phyloP scores from a whole-genome alignment of 345 rosid species.

The Eutrema heterophyllum region DNA sequence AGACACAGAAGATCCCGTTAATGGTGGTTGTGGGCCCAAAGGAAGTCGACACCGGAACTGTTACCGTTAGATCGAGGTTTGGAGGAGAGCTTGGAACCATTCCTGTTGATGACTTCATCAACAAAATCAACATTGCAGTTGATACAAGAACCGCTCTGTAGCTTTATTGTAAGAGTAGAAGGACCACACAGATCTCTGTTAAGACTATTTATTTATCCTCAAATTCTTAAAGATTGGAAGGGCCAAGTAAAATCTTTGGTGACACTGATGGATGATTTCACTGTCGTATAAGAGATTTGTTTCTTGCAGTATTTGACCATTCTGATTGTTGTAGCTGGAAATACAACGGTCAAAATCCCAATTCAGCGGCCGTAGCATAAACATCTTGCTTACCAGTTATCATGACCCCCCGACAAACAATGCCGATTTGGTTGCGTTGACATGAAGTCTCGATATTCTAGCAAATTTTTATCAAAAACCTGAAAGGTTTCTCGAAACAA shows the following conservation, averaged over 20 bases:
- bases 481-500: no score
- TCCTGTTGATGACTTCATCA: conserved; percentile 55
- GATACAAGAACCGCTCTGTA: conserved; percentile 49
- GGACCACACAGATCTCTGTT: conserved; percentile 12
- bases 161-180: conserved; percentile 15
- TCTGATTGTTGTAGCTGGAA: neutral
- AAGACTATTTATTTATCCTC: neutral
- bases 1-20: conserved; percentile 84
- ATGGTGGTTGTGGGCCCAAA: conserved; percentile 94
- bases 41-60: conserved; percentile 68
- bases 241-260: neutral
- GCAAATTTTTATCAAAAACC: no score
- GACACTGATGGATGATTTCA: neutral
- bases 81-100: conserved; percentile 84
- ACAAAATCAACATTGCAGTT: conserved; percentile 46
- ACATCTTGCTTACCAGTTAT: no score
- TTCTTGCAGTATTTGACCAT: neutral
- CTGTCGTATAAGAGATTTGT: neutral
- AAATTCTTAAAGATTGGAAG: neutral
- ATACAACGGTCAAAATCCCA: no score
- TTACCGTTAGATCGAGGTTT: conserved; percentile 77
- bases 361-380: no score
- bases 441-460: no score
- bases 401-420: no score
- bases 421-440: no score